Percentiles rank a stretch among this genome's conserved stretches.
phyloP scores from a whole-genome alignment of 352 stramenopile genomes.

The Phytophthora sansomeana region DNA sequence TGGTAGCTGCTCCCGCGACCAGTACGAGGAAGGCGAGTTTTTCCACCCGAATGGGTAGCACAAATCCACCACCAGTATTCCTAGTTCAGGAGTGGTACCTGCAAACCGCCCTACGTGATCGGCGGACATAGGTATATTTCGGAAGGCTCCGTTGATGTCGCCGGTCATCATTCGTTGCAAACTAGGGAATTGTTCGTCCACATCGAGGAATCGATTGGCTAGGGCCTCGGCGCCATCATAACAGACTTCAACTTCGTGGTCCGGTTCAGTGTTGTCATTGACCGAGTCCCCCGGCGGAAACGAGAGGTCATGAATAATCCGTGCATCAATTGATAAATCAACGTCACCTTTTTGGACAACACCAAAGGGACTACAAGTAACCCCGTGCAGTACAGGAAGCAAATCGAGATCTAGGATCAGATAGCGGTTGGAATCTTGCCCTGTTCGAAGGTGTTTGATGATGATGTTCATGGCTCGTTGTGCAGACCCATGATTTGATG shows the following conservation, averaged over 20 bases:
- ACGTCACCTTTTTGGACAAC: too few relatives aligned
- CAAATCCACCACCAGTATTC: slow-evolving; percentile 10
- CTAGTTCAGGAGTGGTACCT: slow-evolving; percentile 12
- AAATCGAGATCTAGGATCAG: too few relatives aligned
- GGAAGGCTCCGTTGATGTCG: slow-evolving; percentile 10
- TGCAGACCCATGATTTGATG: slow-evolving; percentile 15
- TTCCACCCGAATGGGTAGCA: background rate
- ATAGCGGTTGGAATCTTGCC: too few relatives aligned
- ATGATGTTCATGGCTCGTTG: slow-evolving; percentile 11
- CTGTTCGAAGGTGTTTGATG: slow-evolving; percentile 16
- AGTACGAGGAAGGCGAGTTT: too few relatives aligned
- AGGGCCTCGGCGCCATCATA: slow-evolving; percentile 14
- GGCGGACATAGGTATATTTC: slow-evolving; percentile 4
- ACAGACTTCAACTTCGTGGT: background rate
- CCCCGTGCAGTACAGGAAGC: too few relatives aligned
- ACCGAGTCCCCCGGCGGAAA: too few relatives aligned
- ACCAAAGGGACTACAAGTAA: too few relatives aligned
- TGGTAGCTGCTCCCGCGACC: too few relatives aligned
- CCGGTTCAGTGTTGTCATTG: too few relatives aligned
- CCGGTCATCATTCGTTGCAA: slow-evolving; percentile 9
- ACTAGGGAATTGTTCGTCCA: background rate
- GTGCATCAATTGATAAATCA: too few relatives aligned
- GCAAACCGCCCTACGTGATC: slow-evolving; percentile 6
- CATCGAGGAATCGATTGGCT: slow-evolving; percentile 4
- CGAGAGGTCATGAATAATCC: too few relatives aligned